These are phyloP conservation scores for Rhodotorula sp. DNA, from an alignment of 1,284 basidiomycete genomes.

Conservation along the genomic window DNA sequence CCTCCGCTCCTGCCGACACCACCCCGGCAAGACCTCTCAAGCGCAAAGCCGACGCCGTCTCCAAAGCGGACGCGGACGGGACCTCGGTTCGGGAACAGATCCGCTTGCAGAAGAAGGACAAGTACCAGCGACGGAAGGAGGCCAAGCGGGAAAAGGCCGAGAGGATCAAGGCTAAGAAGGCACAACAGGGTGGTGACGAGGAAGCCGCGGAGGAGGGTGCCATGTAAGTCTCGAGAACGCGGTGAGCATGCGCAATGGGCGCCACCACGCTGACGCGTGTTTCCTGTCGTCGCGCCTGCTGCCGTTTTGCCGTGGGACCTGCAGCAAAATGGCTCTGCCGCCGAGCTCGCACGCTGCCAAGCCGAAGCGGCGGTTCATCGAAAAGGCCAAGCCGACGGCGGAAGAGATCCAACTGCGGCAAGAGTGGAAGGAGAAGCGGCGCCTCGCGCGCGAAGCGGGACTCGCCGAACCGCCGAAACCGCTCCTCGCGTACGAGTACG, in stretches of 20 bases:
- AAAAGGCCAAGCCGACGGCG: conserved; percentile 26
- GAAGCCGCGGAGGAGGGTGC: not conserved
- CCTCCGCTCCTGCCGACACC: not conserved
- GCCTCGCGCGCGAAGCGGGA: conserved; percentile 24
- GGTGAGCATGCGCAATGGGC: not conserved
- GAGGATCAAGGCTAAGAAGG: conserved; percentile 18
- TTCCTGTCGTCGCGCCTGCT: too few relatives aligned
- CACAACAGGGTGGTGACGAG: conserved; percentile 9
- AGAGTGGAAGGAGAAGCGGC: conserved; percentile 27
- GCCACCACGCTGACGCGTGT: too few relatives aligned
- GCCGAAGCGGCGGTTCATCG: conserved; percentile 20
- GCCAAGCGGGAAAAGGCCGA: conserved; percentile 23
- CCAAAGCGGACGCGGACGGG: conserved; percentile 19
- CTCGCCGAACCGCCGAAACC: conserved; percentile 18
- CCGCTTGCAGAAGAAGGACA: conserved; percentile 28
- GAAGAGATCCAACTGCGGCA: conserved; percentile 24
- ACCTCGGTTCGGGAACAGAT: conserved; percentile 24
- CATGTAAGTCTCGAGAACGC: not conserved
- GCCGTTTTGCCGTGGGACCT: not conserved
- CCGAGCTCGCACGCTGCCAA: not conserved
- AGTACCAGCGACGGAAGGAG: conserved; percentile 12
- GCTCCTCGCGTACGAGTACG: conserved; percentile 28
- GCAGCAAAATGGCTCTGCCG: not conserved
- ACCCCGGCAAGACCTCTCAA: not conserved
- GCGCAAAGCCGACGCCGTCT: conserved; percentile 8